phyloP scores from a whole-genome alignment of 305 asterid species.

The Striga hermonthica region DNA sequence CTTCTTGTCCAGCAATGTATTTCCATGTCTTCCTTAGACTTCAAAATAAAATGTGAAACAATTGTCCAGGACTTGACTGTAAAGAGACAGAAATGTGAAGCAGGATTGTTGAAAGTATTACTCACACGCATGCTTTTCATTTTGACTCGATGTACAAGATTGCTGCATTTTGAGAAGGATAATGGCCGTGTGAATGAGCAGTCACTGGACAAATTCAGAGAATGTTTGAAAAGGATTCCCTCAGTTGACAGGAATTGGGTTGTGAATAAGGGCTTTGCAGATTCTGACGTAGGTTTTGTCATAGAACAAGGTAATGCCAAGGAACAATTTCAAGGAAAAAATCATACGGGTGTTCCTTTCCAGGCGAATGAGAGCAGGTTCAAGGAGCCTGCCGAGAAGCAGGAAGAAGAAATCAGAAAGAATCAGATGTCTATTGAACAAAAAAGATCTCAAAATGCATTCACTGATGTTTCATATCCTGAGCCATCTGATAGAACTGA shows the following conservation, averaged over 20 bases:
- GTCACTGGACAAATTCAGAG: slow-evolving; percentile 71
- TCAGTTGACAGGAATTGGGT: slow-evolving; percentile 80
- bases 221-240: slow-evolving; percentile 80
- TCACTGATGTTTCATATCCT: slow-evolving; percentile 35
- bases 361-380: slow-evolving; percentile 39
- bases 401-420: slow-evolving; percentile 33
- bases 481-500: slow-evolving; percentile 35
- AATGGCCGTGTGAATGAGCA: slow-evolving; percentile 71
- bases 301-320: slow-evolving; percentile 38
- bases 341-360: slow-evolving; percentile 34
- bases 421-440: slow-evolving; percentile 36
- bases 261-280: slow-evolving; percentile 53
- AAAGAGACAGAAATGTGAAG: slow-evolving; percentile 73
- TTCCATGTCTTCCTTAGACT: slow-evolving; percentile 63
- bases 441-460: slow-evolving; percentile 37
- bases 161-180: slow-evolving; percentile 84
- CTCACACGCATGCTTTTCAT: slow-evolving; percentile 88
- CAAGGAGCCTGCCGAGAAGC: slow-evolving; percentile 42
- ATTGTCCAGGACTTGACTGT: slow-evolving; percentile 77
- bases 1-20: slow-evolving; percentile 66
- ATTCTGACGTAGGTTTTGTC: slow-evolving; percentile 39
- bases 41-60: slow-evolving; percentile 77
- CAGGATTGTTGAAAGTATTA: slow-evolving; percentile 61
- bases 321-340: slow-evolving; percentile 40
- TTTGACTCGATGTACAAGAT: slow-evolving; percentile 89